Evolutionary conservation across 495 filamentous ascomycete species (phyloP), one percentile per base, ranked within the genome.

Genomic region (Penicillium mononematosum): DNA sequence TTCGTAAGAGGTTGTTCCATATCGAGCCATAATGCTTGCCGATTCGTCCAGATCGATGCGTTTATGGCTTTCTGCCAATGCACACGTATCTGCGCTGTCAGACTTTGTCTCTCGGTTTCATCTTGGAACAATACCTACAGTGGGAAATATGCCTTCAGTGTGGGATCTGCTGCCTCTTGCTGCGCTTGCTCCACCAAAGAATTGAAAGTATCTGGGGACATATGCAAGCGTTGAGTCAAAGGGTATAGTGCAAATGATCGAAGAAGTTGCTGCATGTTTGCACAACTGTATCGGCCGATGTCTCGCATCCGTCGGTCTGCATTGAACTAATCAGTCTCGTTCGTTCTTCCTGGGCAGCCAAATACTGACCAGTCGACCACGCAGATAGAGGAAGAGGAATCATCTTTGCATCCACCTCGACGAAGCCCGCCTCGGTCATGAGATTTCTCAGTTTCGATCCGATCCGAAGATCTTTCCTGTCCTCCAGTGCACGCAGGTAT

Each of bases 61-160:
- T 59, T 58, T 25, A 43, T 36, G 78, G 74, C 58, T 85, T 85
- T 63, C 75, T 74, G 24, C 81, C 82, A 57, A 85, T 83, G 65
- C 81, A 83, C 55, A 85, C 75, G 64, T 84, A 82, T 60, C 80
- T 83, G 59, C n/a, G 32, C 25, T 24, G 65, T 70, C 55, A 71
- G 69, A 24, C 43, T 29, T 5, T 45, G 25, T 39, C 14, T 24
- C 11, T 17, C 31, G 2, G 2, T 27, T 11, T 41, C 0, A 8
- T 17, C 9, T 50, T 17, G 11, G 43, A 12, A 11, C 46, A 24
- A 36, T 7, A 80, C 87, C 73, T 68, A 91, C 85, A 91, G 68
- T 42, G 87, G 88, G 58, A 91, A 90, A 68, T 92, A 92, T 54
- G 88, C 83, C 76, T 86, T 92, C 59, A 87, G 75, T 31, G 75